A percentile compares a stretch with the other conserved stretches of the same genome.
Evolutionary conservation across 805 yeast genomes (phyloP).

Genomic region (Yarrowia sp.): DNA sequence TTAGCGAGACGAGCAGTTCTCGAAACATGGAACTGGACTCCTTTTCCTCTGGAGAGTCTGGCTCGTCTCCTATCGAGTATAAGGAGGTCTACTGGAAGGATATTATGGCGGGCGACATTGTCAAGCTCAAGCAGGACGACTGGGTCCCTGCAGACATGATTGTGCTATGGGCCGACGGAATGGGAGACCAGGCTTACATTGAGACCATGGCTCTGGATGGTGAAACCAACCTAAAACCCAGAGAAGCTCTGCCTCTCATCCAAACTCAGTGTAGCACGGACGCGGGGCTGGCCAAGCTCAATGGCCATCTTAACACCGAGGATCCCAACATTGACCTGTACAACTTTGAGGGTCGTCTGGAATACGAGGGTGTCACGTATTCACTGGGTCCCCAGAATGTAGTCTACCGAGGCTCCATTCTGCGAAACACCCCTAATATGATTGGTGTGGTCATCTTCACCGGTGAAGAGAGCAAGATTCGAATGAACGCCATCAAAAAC

Average conservation of each 20-base stretch:
- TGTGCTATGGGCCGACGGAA: constrained; percentile 68
- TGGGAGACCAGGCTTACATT: constrained; percentile 66
- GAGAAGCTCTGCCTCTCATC: constrained; percentile 69
- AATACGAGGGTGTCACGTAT: constrained; percentile 52
- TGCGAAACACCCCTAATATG: constrained; percentile 79
- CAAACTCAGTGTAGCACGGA: constrained; percentile 59
- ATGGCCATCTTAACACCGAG: constrained; percentile 69
- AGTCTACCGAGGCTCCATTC: constrained; percentile 86
- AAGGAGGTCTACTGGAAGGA: constrained; percentile 68
- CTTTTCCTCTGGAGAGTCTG: neutral
- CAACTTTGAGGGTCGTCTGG: constrained; percentile 78
- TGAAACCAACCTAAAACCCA: constrained; percentile 87
- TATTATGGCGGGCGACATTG: constrained; percentile 84
- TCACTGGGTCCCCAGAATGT: constrained; percentile 83
- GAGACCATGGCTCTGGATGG: constrained; percentile 99
- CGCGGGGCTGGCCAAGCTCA: constrained; percentile 51
- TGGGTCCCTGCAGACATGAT: constrained; percentile 94
- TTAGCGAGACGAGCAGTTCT: neutral
- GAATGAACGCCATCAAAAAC: constrained; percentile 91
- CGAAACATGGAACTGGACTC: constrained; percentile 22
- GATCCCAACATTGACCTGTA: constrained; percentile 93
- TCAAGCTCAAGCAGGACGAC: constrained; percentile 76
- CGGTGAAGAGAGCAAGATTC: constrained; percentile 94
- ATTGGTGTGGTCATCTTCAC: constrained; percentile 87
- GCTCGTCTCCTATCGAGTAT: constrained; percentile 46